A percentile compares a stretch with the other conserved stretches of the same genome.
Conservation (phyloP, 2,329 filamentous ascomycete genomes). For the Chaetoscypha palmicola region DNA sequence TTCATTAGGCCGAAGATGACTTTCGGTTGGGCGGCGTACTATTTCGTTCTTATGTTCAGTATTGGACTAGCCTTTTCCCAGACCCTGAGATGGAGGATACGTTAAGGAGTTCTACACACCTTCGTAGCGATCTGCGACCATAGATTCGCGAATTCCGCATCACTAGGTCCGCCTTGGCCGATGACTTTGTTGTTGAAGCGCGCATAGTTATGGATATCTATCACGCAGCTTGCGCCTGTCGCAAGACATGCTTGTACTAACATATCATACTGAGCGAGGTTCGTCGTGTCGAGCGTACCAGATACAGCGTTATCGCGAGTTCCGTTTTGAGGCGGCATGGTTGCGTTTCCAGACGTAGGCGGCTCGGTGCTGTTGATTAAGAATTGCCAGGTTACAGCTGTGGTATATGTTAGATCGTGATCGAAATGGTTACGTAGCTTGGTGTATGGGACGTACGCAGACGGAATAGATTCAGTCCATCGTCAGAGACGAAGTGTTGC, state of each 20-base stretch:
- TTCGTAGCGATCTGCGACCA: slow-evolving; percentile 11
- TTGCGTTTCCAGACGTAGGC: too few species aligned
- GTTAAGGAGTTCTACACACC: too few species aligned
- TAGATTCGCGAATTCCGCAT: slow-evolving; percentile 43
- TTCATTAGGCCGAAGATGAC: slow-evolving; percentile 64
- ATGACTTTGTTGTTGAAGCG: slow-evolving; percentile 46
- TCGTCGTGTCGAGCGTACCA: slow-evolving; percentile 40
- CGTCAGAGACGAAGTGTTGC: slow-evolving; percentile 34
- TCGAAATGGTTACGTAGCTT: too few species aligned
- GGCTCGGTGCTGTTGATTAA: slow-evolving; percentile 40
- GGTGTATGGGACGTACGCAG: too few species aligned
- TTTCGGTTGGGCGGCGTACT: too few species aligned
- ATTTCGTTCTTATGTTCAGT: too few species aligned
- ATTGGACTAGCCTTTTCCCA: too few species aligned
- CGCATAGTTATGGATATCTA: slow-evolving; percentile 53
- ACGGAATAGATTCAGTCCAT: slow-evolving; percentile 49
- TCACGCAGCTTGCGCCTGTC: slow-evolving; percentile 51
- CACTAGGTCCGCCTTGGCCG: slow-evolving; percentile 56
- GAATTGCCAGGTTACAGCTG: slow-evolving; percentile 57
- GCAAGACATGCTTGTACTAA: slow-evolving; percentile 50
- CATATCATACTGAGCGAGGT: slow-evolving; percentile 46
- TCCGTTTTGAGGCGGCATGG: too few species aligned
- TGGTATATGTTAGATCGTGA: too few species aligned
- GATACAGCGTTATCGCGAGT: too few species aligned
- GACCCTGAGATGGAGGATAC: too few species aligned